phyloP scores from a whole-genome alignment of 2,329 filamentous ascomycete species.

The Phialocephala subalpina region DNA sequence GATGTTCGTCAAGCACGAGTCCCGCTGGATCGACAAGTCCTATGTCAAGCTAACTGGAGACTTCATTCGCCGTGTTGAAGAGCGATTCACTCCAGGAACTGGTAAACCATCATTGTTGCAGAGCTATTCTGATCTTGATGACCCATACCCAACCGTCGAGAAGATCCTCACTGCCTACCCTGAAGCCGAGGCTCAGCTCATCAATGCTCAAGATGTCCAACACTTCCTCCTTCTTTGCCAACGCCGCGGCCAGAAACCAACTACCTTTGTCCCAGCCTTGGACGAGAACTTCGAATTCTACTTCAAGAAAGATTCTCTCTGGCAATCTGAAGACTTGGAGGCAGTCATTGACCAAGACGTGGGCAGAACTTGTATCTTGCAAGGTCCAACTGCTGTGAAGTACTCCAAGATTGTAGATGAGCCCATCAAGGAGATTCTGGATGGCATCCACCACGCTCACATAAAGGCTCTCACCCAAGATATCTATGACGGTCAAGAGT shows the following conservation, averaged over 20 bases:
- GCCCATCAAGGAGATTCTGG: constrained; percentile 93
- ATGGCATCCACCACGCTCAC: constrained; percentile 88
- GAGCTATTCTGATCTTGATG: constrained; percentile 85
- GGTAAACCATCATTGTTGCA: constrained; percentile 86
- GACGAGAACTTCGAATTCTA: constrained; percentile 99
- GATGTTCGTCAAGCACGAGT: constrained; percentile 90
- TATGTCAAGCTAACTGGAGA: constrained; percentile 86
- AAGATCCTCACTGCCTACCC: constrained; percentile 85
- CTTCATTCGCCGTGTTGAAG: constrained; percentile 96
- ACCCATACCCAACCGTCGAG: constrained; percentile 81
- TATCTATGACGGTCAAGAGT: constrained; percentile 77
- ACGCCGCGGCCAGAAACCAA: constrained; percentile 91
- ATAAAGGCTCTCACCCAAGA: constrained; percentile 83
- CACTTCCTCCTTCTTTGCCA: constrained; percentile 95
- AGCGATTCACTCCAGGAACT: constrained; percentile 82
- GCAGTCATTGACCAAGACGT: constrained; percentile 97
- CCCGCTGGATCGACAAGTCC: constrained; percentile 89
- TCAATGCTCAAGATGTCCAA: constrained; percentile 98
- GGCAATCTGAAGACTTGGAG: constrained; percentile 98
- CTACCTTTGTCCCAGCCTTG: constrained; percentile 93
- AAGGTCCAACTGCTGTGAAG: constrained; percentile 91
- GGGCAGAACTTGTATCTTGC: constrained; percentile 92
- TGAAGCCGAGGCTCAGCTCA: constrained; percentile 87
- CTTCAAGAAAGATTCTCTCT: constrained; percentile 99
- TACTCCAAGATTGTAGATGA: constrained; percentile 92